Conservation (phyloP, 352 stramenopile species). For the Globisporangium lucens region DNA sequence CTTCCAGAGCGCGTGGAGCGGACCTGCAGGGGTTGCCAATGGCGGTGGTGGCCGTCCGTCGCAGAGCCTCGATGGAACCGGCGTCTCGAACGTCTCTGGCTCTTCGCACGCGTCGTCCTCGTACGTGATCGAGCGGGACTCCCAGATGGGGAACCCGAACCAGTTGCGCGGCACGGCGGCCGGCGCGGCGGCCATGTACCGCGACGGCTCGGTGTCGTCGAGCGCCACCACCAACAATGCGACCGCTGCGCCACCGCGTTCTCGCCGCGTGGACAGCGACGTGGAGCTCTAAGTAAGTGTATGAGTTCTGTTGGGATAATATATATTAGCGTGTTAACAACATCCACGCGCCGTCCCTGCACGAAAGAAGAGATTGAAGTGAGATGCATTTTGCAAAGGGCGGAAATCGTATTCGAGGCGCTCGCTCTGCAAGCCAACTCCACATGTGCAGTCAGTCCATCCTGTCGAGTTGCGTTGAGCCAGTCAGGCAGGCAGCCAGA, state of each 20-base stretch:
- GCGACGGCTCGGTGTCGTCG: slow-evolving; percentile 18
- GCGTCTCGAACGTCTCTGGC: slow-evolving; percentile 19
- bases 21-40: not conserved
- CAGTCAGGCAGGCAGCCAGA: no score
- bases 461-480: no score
- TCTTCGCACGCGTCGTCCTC: slow-evolving; percentile 20
- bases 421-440: not conserved
- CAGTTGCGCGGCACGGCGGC: slow-evolving; percentile 27
- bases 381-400: not conserved
- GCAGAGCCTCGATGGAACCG: slow-evolving; percentile 16
- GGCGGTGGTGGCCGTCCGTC: slow-evolving; percentile 5
- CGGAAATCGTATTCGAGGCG: not conserved
- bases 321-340: not conserved
- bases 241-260: slow-evolving; percentile 12
- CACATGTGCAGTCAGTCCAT: not conserved
- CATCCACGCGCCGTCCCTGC: not conserved
- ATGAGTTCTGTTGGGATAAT: not conserved
- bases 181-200: slow-evolving; percentile 15
- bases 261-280: slow-evolving; percentile 54
- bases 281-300: slow-evolving; percentile 44
- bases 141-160: slow-evolving; percentile 19
- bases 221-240: slow-evolving; percentile 12
- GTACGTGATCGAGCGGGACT: slow-evolving; percentile 20
- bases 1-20: slow-evolving; percentile 25
- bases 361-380: not conserved